A percentile compares a stretch with the other conserved stretches of the same genome.
Evolutionary conservation across 106 monocot species (phyloP).

Genomic region (Cymbidium sinense): DNA sequence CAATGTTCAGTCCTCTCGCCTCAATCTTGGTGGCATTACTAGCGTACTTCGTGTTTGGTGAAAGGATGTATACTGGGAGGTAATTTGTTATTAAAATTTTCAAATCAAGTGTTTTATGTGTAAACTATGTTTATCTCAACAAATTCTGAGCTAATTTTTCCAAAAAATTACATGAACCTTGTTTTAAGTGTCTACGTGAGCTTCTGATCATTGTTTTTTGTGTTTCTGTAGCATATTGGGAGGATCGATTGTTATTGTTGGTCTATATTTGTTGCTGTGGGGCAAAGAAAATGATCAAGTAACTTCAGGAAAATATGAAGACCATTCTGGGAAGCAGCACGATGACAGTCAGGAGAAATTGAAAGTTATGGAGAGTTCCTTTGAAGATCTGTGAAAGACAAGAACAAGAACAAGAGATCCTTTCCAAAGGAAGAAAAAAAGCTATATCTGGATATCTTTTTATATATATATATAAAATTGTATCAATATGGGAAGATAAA

Average conservation of each 20-base stretch:
- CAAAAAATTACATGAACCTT: neutral
- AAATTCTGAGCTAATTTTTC: neutral
- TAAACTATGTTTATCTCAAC: too few species aligned
- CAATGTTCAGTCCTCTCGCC: constrained; percentile 81
- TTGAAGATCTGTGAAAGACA: neutral
- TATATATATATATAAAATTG: too few species aligned
- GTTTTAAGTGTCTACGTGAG: neutral
- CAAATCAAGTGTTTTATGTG: too few species aligned
- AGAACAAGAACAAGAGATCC: too few species aligned
- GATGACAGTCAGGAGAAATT: neutral
- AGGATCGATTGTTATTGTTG: constrained; percentile 55
- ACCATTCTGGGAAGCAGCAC: constrained; percentile 3
- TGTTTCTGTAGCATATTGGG: constrained; percentile 60
- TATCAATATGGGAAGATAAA: too few species aligned
- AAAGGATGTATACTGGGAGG: constrained; percentile 75
- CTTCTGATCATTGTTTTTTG: neutral
- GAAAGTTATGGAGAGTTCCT: neutral
- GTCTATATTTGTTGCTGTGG: constrained; percentile 73
- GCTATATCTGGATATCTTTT: neutral
- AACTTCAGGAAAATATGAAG: constrained; percentile 6
- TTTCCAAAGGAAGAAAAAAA: neutral
- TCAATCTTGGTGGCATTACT: constrained; percentile 77
- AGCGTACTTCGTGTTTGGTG: constrained; percentile 69
- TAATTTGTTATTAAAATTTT: constrained; percentile 10
- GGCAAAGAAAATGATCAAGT: constrained; percentile 71